phyloP scores from a whole-genome alignment of 768 basidiomycete species.

The Chalciporus pseudorubinellus region DNA sequence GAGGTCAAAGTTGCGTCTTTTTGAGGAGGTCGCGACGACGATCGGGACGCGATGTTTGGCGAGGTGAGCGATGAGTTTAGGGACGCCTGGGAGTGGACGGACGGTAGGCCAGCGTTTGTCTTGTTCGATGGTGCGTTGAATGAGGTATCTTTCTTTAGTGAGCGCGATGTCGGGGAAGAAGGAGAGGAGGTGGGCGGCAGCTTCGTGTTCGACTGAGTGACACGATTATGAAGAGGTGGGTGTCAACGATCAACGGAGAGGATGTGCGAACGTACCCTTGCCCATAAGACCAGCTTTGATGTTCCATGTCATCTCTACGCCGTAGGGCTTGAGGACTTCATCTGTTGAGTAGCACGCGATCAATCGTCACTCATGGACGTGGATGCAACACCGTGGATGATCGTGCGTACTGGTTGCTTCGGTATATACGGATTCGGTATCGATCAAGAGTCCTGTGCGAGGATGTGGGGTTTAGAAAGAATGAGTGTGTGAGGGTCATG shows the following conservation, averaged over 20 bases:
- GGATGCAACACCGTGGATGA: background rate
- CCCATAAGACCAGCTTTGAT: constrained; percentile 91
- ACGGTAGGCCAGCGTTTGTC: constrained; percentile 69
- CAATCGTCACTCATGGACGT: background rate
- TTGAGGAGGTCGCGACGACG: constrained; percentile 77
- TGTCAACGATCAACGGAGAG: too few relatives aligned
- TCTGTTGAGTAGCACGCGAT: constrained; percentile 43
- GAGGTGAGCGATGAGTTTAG: constrained; percentile 69
- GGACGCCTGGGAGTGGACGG: constrained; percentile 68
- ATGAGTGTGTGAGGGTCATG: background rate
- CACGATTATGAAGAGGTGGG: background rate
- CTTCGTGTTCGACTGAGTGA: constrained; percentile 57
- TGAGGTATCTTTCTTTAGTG: constrained; percentile 57
- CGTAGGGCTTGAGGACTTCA: constrained; percentile 67
- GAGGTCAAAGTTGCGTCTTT: constrained; percentile 58
- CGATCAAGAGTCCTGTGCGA: constrained; percentile 63
- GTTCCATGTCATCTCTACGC: constrained; percentile 81
- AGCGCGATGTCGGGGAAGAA: constrained; percentile 75
- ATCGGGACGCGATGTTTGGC: constrained; percentile 68
- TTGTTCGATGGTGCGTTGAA: constrained; percentile 54
- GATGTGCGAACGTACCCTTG: constrained; percentile 49
- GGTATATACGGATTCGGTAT: constrained; percentile 76
- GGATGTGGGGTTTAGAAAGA: constrained; percentile 2
- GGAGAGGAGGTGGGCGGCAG: constrained; percentile 66
- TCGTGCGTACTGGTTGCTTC: constrained; percentile 66